Evolutionary conservation across 148 eudicot species (phyloP).

Genomic region (Euryodendron excelsum): DNA sequence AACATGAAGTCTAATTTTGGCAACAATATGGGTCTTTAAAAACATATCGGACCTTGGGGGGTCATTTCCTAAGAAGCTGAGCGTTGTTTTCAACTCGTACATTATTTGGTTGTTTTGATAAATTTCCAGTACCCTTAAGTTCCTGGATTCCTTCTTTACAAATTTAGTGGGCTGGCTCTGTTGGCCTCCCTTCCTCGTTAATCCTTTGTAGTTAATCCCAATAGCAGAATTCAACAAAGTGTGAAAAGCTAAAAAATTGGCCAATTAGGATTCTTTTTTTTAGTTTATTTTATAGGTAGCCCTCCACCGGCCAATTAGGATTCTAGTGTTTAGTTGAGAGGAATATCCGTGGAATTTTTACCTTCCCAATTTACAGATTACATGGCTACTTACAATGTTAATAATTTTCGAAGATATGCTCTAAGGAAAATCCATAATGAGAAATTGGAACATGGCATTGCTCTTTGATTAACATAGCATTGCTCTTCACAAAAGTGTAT

Average conservation of each 20-base stretch:
- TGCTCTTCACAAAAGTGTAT: not conserved
- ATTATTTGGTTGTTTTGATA: not conserved
- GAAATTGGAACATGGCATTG: not conserved
- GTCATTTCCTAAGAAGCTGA: not conserved
- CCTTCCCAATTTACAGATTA: not conserved
- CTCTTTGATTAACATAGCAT: not conserved
- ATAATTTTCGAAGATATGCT: not conserved
- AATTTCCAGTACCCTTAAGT: not conserved
- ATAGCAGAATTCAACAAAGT: not conserved
- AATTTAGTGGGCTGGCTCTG: not conserved
- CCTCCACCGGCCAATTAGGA: too few species aligned
- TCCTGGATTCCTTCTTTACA: not conserved
- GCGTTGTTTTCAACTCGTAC: not conserved
- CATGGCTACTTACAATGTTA: not conserved
- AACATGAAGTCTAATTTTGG: not conserved
- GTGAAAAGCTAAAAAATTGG: not conserved
- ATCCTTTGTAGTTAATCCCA: not conserved
- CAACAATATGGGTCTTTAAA: not conserved
- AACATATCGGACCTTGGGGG: not conserved
- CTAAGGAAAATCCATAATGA: not conserved
- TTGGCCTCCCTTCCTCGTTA: not conserved
- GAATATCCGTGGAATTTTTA: not conserved
- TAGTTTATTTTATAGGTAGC: too few species aligned
- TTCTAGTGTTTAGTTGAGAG: not conserved
- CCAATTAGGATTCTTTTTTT: not conserved